Conservation (phyloP, 169 alveolate genomes). For the Plasmodium ovale region DNA sequence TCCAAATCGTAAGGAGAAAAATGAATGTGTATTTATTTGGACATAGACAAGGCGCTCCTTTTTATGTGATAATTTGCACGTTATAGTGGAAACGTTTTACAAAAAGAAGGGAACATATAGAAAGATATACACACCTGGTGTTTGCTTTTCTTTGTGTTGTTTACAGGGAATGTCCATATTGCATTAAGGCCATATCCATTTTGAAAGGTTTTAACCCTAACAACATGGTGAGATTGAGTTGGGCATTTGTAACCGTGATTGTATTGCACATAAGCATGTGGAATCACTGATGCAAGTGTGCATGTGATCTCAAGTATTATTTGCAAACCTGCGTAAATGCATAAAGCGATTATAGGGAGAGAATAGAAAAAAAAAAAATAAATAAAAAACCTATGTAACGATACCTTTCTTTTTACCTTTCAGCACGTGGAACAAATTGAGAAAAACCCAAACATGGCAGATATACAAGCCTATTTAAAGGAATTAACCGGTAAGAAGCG, state of each 20-base stretch:
- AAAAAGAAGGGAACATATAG: no score
- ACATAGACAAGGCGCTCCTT: neutral
- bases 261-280: neutral
- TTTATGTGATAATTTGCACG: no score
- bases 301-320: neutral
- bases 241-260: no score
- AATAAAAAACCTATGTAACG: neutral
- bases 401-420: neutral
- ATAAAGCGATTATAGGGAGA: neutral
- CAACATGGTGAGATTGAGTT: slow-evolving; percentile 14
- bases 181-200: slow-evolving; percentile 57
- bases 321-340: neutral
- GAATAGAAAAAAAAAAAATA: neutral
- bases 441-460: slow-evolving; percentile 53
- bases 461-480: slow-evolving; percentile 58
- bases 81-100: no score
- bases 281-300: neutral
- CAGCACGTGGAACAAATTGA: slow-evolving; percentile 65
- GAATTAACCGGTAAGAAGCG: slow-evolving; percentile 45
- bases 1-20: slow-evolving; percentile 42
- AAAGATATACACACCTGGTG: no score
- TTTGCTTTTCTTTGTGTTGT: neutral
- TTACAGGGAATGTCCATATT: slow-evolving; percentile 63
- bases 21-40: no score
- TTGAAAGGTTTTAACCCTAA: slow-evolving; percentile 34